phyloP scores from a whole-genome alignment of 441 rosid species.

The Metrosideros polymorpha region DNA sequence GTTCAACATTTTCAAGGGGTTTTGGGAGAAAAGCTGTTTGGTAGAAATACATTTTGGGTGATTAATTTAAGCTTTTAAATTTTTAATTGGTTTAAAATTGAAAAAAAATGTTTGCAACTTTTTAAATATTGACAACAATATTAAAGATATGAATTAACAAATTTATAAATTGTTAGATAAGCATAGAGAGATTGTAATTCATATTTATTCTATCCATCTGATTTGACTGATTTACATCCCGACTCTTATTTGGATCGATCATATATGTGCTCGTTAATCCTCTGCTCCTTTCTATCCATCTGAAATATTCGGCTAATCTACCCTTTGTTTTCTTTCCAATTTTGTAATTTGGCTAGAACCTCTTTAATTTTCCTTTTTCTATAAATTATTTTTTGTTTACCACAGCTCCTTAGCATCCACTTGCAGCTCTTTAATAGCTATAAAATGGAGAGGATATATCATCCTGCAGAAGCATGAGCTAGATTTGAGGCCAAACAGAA shows the following conservation, averaged over 20 bases:
- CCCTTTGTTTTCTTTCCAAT: background rate
- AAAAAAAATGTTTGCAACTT: no score
- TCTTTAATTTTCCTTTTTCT: background rate
- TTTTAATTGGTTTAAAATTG: no score
- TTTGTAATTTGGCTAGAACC: background rate
- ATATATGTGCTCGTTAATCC: background rate
- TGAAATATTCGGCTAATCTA: background rate
- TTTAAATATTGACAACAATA: no score
- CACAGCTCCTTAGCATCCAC: background rate
- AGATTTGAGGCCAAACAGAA: background rate
- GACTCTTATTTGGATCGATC: background rate
- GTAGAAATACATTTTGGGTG: no score
- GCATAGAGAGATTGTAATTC: background rate
- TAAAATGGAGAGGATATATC: background rate
- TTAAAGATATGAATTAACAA: no score
- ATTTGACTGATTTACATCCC: background rate
- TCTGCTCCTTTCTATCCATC: background rate
- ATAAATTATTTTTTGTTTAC: background rate
- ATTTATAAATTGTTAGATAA: no score
- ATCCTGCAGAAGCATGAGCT: background rate
- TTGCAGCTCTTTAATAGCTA: background rate
- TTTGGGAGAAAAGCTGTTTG: no score
- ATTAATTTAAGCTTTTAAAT: no score
- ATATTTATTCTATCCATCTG: background rate
- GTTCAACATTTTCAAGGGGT: no score